Evolutionary conservation across 768 basidiomycete genomes (phyloP), one percentile per base, ranked within the genome.

Genomic region (Pleurotus platypus): DNA sequence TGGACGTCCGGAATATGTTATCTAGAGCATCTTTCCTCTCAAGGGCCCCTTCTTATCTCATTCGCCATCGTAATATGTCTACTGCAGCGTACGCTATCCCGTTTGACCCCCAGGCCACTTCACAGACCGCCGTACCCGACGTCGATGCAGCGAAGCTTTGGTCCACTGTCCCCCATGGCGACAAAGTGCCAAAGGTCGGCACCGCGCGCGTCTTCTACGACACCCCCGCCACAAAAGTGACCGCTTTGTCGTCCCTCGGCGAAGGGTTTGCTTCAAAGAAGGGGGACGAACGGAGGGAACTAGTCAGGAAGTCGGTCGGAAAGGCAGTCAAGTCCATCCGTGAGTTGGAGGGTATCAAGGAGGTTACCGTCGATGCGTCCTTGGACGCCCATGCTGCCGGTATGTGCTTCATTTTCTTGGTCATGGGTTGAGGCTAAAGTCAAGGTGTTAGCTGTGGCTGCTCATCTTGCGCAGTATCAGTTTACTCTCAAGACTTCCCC

Each of bases 401-500:
- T 89, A 60, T 20, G 80, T 64, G 15, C 49, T 42, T 50, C 35
- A 22, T 58, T 30, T 13, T 12, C 12, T 47, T 27, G 7, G 18
- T 2, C 54, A 13, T 15, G 20, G 37, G 46, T 57, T 11, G 35
- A 60, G 27, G 57, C 7, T 39, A 22, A 51, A 13, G 30, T 3
- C 24, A 9, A 55, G 57, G 58, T 43, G 58, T 48, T 60, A 87
- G 91, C 92, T 45, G 90, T 92, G 49, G 90, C 86, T 4, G 84
- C 92, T 2, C 79, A 90, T 62, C 76, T 94, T 60, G 87, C 89
- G 5, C 64, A 80, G 45, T 91, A 88, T 70, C 82, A 84, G 61
- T 93, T 94, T 66, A 82, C 86, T 0, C 73, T 94, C 62, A 91
- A 92, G 70, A 94, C 91, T 0, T 76, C 77, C 1, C 83, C 85